Evolutionary conservation across 2,329 filamentous ascomycete genomes (phyloP), one percentile per base, ranked within the genome.

Genomic region (Sphaerulina musiva): DNA sequence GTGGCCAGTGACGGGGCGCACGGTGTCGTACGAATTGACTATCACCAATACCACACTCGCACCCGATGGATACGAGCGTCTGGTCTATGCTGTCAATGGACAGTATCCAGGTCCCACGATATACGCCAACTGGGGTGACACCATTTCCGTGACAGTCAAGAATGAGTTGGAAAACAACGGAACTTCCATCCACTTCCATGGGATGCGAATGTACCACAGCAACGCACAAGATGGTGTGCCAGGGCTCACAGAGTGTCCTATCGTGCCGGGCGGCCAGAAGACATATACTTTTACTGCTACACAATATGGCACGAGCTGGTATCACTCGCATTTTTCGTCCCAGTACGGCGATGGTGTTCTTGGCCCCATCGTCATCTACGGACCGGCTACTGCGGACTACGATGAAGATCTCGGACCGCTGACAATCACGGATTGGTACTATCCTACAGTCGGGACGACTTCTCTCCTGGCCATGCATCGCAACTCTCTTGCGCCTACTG

Each of bases 141-240:
- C 55, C 26, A 63, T 68, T 73, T 78, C 60, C 78, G 81, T 66
- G 79, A 82, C 8, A 71, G 76, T 85, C 6, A 78, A 70, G 34
- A 86, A 84, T 64, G 61, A 72, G 45, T 50, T 76, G 69, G 69
- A 70, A 7, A 65, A 74, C 57, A 85, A 85, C 57, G 81, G 81
- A 32, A 84, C 81, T 6, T 75, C 75, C 7, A 78, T 85, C 14
- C 83, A 86, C 63, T 85, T 76, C 70, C 82, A 86, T 61, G 83
- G 81, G 20, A 70, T 86, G 34, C 76, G 79, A 6, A 80, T 85
- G 63, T 72, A 76, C 56, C 71, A 75, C 62, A 79, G 73, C 46
- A 80, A 78, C 59, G 71, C 77, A 51, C 73, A 79, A 48, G 82
- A 85, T 59, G 83, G 83, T 51, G 80, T 83, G 3, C 70, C 70